Evolutionary conservation across 768 basidiomycete species (phyloP), one percentile per base, ranked within the genome.

Genomic region (Xerocomellus intermedius): DNA sequence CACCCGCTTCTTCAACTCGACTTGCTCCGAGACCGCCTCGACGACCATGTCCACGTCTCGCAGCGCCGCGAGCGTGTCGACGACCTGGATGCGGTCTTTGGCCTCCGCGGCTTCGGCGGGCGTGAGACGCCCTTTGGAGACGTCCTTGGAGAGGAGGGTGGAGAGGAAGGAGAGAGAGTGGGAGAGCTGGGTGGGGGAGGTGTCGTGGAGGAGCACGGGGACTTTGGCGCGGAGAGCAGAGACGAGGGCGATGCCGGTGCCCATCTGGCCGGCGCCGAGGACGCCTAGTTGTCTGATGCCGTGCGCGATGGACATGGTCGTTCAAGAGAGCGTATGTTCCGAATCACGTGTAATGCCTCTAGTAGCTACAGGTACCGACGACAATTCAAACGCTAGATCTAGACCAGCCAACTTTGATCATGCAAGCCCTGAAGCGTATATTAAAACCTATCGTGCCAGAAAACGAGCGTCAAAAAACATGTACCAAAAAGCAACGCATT

Each of bases 1-100:
- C 57, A 98, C 84, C 6, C 77, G 72, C 61, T 85, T 79, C 71
- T 98, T 98, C 30, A 97, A 73, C 2, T 80, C 68, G 21, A 95
- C 75, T 39, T 85, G 83, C 72, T 98, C 95, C 3, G 93, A 91
- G 0, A 90, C 93, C 0, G 95, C 96, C 86, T 98, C 95, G 45
- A 98, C 78, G 42, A 93, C 90, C 82, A 98, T 86, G 66, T 96
- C 94, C 8, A 85, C 89, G 65, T 94, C 94, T 45, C 85, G 77
- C 60, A 93, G 64, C 2, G 77, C 84, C 42, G 76, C 74, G 22
- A 91, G 60, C 3, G 79, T 82, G n/a, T 79, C 77, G 4, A 91
- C 81, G 10, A 86, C 76, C 9, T 68, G 76, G 22, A 98, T 75
- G 42, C 89, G 77, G 19, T 80, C 84, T 51, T 82, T 75, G 1